Percentiles rank a stretch among this genome's conserved stretches.
phyloP scores from a whole-genome alignment of 768 basidiomycete genomes.

The Lepiota venenata region DNA sequence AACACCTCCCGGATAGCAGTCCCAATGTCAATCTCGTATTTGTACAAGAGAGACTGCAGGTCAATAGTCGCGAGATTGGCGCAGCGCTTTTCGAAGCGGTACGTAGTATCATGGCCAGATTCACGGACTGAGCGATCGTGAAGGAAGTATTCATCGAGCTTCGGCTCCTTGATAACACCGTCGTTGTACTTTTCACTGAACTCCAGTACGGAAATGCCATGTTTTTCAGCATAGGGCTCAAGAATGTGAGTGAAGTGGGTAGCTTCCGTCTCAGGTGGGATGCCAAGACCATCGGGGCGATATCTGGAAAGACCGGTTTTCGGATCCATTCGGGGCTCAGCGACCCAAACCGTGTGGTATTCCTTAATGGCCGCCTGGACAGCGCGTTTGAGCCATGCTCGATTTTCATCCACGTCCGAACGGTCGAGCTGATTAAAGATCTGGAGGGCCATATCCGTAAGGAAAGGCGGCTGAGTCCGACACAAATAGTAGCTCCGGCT shows the following conservation, averaged over 20 bases:
- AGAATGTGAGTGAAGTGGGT: conserved; percentile 97
- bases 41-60: conserved; percentile 93
- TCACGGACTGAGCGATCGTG: conserved; percentile 97
- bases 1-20: conserved; percentile 96
- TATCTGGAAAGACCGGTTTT: conserved; percentile 94
- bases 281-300: conserved; percentile 90
- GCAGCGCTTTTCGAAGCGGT: conserved; percentile 96
- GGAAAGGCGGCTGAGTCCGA: conserved; percentile 96
- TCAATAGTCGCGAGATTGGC: conserved; percentile 97
- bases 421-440: conserved; percentile 96
- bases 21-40: conserved; percentile 99
- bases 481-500: conserved; percentile 94
- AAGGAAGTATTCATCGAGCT: conserved; percentile 94
- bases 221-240: conserved; percentile 90
- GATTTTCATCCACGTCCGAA: conserved; percentile 75
- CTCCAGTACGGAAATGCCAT: conserved; percentile 90
- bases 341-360: conserved; percentile 97
- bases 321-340: conserved; percentile 90
- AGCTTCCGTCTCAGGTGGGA: conserved; percentile 98
- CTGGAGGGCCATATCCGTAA: conserved; percentile 97
- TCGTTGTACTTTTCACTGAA: conserved; percentile 97
- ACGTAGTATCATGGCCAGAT: conserved; percentile 94
- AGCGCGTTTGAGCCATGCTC: conserved; percentile 89
- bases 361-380: conserved; percentile 99
- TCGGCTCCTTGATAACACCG: conserved; percentile 77